phyloP scores from a whole-genome alignment of 495 filamentous ascomycete species.

The Aspergillus ostianus region DNA sequence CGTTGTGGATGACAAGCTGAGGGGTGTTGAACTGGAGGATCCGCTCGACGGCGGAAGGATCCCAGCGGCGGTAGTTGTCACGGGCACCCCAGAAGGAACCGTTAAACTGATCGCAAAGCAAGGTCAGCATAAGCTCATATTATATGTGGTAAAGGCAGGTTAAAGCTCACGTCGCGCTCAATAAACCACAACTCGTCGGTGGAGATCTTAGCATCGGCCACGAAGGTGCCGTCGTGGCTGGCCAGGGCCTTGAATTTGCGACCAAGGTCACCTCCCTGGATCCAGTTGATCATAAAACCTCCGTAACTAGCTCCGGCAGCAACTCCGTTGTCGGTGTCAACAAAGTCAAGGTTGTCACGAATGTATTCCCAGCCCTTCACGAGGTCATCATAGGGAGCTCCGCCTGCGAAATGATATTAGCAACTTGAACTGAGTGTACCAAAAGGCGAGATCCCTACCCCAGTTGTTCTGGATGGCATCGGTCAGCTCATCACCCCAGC shows the following conservation, averaged over 20 bases:
- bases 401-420: constrained; percentile 21
- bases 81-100: constrained; percentile 44
- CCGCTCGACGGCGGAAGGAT: constrained; percentile 38
- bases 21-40: constrained; percentile 42
- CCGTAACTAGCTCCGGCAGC: constrained; percentile 51
- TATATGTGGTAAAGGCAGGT: constrained; percentile 13
- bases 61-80: constrained; percentile 43
- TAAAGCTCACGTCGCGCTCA: constrained; percentile 30
- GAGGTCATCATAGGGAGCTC: constrained; percentile 54
- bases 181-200: constrained; percentile 52
- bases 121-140: constrained; percentile 2
- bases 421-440: not conserved
- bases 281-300: constrained; percentile 59
- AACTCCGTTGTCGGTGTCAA: constrained; percentile 50
- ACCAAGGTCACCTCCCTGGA: constrained; percentile 52
- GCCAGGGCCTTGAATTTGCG: constrained; percentile 54
- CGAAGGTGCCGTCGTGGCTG: constrained; percentile 46
- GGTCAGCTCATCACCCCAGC: constrained; percentile 48
- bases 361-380: constrained; percentile 52
- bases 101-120: constrained; percentile 31
- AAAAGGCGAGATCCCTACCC: constrained; percentile 28
- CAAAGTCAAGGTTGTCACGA: constrained; percentile 44
- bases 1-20: constrained; percentile 48
- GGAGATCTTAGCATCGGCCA: constrained; percentile 39
- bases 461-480: constrained; percentile 49